Evolutionary conservation across 2,329 filamentous ascomycete species (phyloP).

Genomic region (Fusarium staphyleae): DNA sequence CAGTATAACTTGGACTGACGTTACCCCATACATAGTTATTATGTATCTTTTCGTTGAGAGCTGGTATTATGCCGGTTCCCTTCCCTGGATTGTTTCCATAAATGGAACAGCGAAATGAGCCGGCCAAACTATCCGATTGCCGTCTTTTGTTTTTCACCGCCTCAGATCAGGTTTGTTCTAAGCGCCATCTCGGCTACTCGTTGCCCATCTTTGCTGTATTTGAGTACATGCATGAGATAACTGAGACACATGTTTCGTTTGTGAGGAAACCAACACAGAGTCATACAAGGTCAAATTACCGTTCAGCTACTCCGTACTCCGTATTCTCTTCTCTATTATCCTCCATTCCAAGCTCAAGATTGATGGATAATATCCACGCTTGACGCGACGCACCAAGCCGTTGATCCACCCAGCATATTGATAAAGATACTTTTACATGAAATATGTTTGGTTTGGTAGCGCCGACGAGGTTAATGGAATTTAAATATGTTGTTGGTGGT

Average conservation of each 20-base stretch:
- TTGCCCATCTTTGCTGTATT: neutral
- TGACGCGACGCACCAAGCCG: too few relatives aligned
- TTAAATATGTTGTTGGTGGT: too few relatives aligned
- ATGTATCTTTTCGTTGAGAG: conserved; percentile 22
- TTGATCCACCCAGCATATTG: too few relatives aligned
- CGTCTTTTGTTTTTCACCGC: conserved; percentile 27
- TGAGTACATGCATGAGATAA: neutral
- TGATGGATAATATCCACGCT: too few relatives aligned
- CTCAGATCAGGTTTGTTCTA: neutral
- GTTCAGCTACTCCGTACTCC: too few relatives aligned
- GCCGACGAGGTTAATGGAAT: too few relatives aligned
- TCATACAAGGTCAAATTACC: too few relatives aligned
- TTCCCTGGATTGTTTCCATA: conserved; percentile 29
- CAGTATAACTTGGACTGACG: conserved; percentile 30
- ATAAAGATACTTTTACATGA: too few relatives aligned
- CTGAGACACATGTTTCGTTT: neutral
- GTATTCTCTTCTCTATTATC: too few relatives aligned
- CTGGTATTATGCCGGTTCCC: conserved; percentile 23
- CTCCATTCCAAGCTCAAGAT: too few relatives aligned
- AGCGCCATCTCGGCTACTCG: conserved; percentile 6
- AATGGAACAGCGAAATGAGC: conserved; percentile 31
- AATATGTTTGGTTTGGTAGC: too few relatives aligned
- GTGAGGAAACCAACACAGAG: neutral
- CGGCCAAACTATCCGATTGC: conserved; percentile 7
- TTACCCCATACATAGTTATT: too few relatives aligned